These are phyloP conservation scores for Hemileccinum impolitum DNA, from an alignment of 768 basidiomycete species.

Conservation along the genomic window DNA sequence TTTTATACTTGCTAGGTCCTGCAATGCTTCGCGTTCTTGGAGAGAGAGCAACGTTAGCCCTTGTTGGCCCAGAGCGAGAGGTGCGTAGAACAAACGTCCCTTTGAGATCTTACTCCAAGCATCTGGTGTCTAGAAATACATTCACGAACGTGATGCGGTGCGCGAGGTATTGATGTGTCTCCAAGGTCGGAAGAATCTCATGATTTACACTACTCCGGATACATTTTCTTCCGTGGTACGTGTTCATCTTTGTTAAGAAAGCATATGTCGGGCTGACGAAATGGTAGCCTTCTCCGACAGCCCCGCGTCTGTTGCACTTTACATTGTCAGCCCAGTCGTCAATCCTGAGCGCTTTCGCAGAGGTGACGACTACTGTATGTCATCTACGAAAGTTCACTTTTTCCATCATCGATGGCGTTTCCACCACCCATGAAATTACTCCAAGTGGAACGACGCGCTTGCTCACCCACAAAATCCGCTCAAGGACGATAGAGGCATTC, in stretches of 20 bases:
- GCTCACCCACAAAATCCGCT: slow-evolving; percentile 27
- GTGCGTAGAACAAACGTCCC: slow-evolving; percentile 22
- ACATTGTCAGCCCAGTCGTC: slow-evolving; percentile 66
- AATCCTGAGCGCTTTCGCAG: slow-evolving; percentile 55
- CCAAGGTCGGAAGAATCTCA: slow-evolving; percentile 65
- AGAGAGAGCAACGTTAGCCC: slow-evolving; percentile 35
- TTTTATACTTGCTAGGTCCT: slow-evolving; percentile 38
- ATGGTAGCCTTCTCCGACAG: slow-evolving; percentile 43
- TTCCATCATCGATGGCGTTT: slow-evolving; percentile 40
- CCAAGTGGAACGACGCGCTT: slow-evolving; percentile 22
- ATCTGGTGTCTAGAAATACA: slow-evolving; percentile 48
- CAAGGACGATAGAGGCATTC: slow-evolving; percentile 77
- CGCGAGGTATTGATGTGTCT: slow-evolving; percentile 74
- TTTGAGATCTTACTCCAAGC: background rate
- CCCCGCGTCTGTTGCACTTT: slow-evolving; percentile 63
- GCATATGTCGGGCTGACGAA: background rate
- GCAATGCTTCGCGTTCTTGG: slow-evolving; percentile 38
- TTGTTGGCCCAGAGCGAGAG: slow-evolving; percentile 42
- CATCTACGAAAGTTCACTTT: slow-evolving; percentile 62
- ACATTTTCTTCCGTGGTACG: slow-evolving; percentile 34
- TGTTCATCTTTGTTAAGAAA: background rate
- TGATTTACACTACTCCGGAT: slow-evolving; percentile 39
- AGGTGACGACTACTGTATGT: slow-evolving; percentile 56
- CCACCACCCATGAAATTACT: slow-evolving; percentile 13
- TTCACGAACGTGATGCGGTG: slow-evolving; percentile 72